Evolutionary conservation across 2,329 filamentous ascomycete genomes (phyloP).

Genomic region (Fusarium citri): DNA sequence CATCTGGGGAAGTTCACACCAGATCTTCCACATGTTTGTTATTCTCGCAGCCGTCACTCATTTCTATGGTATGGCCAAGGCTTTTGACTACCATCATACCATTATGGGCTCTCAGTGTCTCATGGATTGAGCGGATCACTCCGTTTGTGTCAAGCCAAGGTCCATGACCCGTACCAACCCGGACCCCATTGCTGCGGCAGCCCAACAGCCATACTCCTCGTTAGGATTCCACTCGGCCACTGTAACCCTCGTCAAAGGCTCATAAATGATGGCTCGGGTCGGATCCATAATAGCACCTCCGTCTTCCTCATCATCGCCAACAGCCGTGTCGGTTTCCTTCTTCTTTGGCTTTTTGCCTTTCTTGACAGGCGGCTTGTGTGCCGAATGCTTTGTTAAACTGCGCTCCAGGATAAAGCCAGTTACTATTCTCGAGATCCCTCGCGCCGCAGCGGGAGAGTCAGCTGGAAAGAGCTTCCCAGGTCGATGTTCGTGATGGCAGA

Average conservation of each 20-base stretch:
- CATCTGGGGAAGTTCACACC: constrained; percentile 92
- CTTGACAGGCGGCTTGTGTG: constrained; percentile 54
- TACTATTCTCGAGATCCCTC: constrained; percentile 63
- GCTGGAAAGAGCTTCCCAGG: constrained; percentile 48
- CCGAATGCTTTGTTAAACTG: constrained; percentile 60
- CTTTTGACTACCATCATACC: constrained; percentile 87
- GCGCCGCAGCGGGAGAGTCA: constrained; percentile 46
- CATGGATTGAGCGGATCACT: constrained; percentile 25
- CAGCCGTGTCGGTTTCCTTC: constrained; percentile 50
- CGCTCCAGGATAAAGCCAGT: constrained; percentile 64
- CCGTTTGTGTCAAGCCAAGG: constrained; percentile 62
- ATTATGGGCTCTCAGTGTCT: constrained; percentile 64
- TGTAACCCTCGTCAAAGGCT: constrained; percentile 72
- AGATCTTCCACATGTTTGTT: constrained; percentile 94
- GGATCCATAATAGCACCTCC: constrained; percentile 51
- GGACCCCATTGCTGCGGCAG: constrained; percentile 73
- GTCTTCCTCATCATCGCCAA: constrained; percentile 51
- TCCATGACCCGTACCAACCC: constrained; percentile 76
- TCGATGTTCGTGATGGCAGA: constrained; percentile 68
- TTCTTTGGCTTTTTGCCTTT: constrained; percentile 53
- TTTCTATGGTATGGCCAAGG: constrained; percentile 81
- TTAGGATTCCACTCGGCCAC: constrained; percentile 77
- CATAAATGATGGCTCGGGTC: constrained; percentile 65
- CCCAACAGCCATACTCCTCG: constrained; percentile 72
- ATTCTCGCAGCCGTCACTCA: constrained; percentile 85